A percentile compares a stretch with the other conserved stretches of the same genome.
Conservation (phyloP, 441 rosid species). For the Pelargonium fulgidum region DNA sequence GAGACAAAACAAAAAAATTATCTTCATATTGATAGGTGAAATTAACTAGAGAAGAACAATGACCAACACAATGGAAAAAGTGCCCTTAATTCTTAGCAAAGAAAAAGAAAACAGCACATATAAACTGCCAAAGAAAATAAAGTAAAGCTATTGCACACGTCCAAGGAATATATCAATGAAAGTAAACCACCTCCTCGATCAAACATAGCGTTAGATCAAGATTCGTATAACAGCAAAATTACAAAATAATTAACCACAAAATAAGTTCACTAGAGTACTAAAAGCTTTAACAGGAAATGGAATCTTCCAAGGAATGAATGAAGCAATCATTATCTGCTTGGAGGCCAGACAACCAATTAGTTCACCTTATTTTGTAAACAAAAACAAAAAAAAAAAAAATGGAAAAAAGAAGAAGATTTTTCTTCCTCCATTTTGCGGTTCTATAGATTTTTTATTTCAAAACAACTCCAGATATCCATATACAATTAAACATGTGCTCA, state of each 20-base stretch:
- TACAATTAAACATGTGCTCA: neutral
- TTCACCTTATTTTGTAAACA: neutral
- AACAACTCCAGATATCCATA: neutral
- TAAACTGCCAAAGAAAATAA: neutral
- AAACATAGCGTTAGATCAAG: neutral
- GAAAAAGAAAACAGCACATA: neutral
- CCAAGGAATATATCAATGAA: constrained; percentile 5
- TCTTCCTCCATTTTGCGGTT: too few relatives aligned
- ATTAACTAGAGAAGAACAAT: neutral
- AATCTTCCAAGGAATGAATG: neutral
- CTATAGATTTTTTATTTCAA: too few relatives aligned
- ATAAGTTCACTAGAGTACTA: neutral
- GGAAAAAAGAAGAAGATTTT: too few relatives aligned
- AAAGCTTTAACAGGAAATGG: neutral
- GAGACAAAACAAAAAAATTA: constrained; percentile 6
- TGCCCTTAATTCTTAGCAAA: neutral
- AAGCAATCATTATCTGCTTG: neutral
- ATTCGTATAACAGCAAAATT: neutral
- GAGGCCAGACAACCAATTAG: neutral
- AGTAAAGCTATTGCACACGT: neutral
- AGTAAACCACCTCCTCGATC: neutral
- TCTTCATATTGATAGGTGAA: neutral
- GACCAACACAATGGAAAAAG: neutral
- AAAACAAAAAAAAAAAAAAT: neutral
- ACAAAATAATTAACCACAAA: neutral